Percentiles rank a stretch among this genome's conserved stretches.
Evolutionary conservation across 1,139 yeast genomes (phyloP).

Genomic region (Yamadazyma atlantica): DNA sequence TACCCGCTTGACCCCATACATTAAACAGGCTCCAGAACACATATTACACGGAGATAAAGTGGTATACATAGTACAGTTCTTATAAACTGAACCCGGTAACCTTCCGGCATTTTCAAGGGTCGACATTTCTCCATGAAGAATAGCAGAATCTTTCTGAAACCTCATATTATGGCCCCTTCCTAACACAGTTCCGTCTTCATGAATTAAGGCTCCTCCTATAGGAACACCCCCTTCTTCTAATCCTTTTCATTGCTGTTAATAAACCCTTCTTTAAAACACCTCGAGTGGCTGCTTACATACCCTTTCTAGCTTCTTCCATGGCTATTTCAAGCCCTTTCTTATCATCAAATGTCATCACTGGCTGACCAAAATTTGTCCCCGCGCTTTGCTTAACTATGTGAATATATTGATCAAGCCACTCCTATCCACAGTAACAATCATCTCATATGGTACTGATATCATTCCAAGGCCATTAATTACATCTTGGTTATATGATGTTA

Average conservation of each 20-base stretch:
- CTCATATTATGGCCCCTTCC: conserved; percentile 91
- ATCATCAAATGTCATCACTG: conserved; percentile 57
- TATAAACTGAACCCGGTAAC: conserved; percentile 65
- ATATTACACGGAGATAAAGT: conserved; percentile 90
- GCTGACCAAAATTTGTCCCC: too few relatives aligned
- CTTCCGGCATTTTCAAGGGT: conserved; percentile 91
- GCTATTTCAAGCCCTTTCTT: conserved; percentile 66
- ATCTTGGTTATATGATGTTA: conserved; percentile 26
- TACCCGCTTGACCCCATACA: conserved; percentile 83
- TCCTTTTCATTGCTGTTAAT: conserved; percentile 36
- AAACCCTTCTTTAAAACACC: conserved; percentile 3
- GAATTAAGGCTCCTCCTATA: conserved; percentile 74
- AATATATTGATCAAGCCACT: conserved; percentile 61
- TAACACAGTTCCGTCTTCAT: conserved; percentile 73
- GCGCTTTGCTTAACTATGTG: conserved; percentile 2
- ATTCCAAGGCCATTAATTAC: conserved; percentile 49
- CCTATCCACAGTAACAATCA: conserved; percentile 64
- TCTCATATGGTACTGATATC: conserved; percentile 51
- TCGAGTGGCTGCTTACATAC: conserved; percentile 30
- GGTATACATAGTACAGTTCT: conserved; percentile 78
- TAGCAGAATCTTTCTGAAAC: conserved; percentile 76
- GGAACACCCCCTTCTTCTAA: conserved; percentile 90
- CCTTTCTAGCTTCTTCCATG: conserved; percentile 65
- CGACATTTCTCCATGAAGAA: conserved; percentile 87
- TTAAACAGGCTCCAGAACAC: conserved; percentile 91